Evolutionary conservation across 495 filamentous ascomycete species (phyloP).

Genomic region (Lophiostoma macrostomum): DNA sequence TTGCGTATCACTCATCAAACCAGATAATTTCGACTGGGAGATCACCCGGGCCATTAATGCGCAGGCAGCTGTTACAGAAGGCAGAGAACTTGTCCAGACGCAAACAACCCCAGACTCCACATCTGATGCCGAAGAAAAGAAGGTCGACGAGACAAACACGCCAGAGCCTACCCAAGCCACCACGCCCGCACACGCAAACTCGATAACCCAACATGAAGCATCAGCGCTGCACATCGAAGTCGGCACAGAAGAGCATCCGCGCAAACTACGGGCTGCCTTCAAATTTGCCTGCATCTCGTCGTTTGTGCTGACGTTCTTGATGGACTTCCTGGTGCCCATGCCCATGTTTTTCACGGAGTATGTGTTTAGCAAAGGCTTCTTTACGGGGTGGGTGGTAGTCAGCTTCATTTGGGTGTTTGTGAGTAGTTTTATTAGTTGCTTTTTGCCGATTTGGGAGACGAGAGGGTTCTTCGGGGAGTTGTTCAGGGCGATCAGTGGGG

Average conservation of each 20-base stretch:
- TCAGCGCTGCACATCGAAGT: not conserved
- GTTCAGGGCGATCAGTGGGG: constrained; percentile 15
- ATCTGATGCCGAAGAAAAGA: not conserved
- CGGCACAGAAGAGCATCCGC: constrained; percentile 26
- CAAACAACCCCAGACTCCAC: constrained; percentile 7
- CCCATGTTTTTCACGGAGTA: constrained; percentile 37
- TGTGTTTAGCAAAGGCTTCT: constrained; percentile 32
- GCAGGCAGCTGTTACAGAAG: not conserved
- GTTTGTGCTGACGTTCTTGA: constrained; percentile 32
- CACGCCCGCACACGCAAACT: not conserved
- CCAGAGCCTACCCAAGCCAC: not conserved
- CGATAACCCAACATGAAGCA: too few species aligned
- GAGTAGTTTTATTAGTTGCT: constrained; percentile 11
- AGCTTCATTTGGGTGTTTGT: constrained; percentile 34
- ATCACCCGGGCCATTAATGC: constrained; percentile 38
- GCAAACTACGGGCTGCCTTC: constrained; percentile 25
- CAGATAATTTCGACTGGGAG: constrained; percentile 38
- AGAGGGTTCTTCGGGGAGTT: constrained; percentile 31
- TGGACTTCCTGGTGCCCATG: constrained; percentile 37
- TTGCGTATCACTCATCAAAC: constrained; percentile 34
- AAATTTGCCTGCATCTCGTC: constrained; percentile 28
- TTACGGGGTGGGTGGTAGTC: constrained; percentile 33
- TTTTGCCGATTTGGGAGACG: constrained; percentile 40
- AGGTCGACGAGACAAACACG: not conserved
- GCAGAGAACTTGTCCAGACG: not conserved